Evolutionary conservation across 179 eudicot species (phyloP).

Genomic region (Beta macrorhiza): DNA sequence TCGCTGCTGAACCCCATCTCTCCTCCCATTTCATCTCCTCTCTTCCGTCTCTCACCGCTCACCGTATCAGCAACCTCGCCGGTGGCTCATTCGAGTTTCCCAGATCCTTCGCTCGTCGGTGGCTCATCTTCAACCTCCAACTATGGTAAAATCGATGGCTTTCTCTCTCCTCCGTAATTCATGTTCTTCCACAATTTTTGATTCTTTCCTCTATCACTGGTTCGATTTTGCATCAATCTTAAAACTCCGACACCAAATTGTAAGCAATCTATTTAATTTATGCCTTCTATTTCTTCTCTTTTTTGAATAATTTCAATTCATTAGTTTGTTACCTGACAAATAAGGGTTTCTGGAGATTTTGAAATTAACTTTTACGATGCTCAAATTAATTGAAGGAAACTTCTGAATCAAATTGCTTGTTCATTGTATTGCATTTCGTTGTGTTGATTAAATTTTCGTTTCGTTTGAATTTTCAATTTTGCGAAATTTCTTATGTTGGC

Average conservation of each 20-base stretch:
- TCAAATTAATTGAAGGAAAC: neutral
- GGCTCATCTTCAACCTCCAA: too few relatives aligned
- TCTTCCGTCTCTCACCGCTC: too few relatives aligned
- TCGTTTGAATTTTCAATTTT: neutral
- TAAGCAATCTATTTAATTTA: conserved; percentile 2
- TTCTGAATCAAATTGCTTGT: neutral
- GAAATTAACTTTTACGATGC: too few relatives aligned
- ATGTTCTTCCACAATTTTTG: neutral
- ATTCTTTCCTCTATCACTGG: too few relatives aligned
- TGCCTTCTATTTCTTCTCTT: neutral
- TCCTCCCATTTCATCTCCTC: too few relatives aligned
- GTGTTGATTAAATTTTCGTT: neutral
- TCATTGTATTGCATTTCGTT: neutral
- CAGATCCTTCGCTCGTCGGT: too few relatives aligned
- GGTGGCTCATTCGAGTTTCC: too few relatives aligned
- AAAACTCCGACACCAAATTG: neutral
- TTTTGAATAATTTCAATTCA: neutral
- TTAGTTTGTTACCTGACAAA: neutral
- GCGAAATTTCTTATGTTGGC: neutral
- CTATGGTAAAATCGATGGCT: too few relatives aligned
- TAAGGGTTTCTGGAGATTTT: neutral
- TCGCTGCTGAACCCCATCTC: too few relatives aligned
- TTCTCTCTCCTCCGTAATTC: too few relatives aligned
- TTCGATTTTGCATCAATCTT: neutral
- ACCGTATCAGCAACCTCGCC: too few relatives aligned